Conservation (phyloP, 192 early-diverging fungal genomes). For the Coemansia sp. region DNA sequence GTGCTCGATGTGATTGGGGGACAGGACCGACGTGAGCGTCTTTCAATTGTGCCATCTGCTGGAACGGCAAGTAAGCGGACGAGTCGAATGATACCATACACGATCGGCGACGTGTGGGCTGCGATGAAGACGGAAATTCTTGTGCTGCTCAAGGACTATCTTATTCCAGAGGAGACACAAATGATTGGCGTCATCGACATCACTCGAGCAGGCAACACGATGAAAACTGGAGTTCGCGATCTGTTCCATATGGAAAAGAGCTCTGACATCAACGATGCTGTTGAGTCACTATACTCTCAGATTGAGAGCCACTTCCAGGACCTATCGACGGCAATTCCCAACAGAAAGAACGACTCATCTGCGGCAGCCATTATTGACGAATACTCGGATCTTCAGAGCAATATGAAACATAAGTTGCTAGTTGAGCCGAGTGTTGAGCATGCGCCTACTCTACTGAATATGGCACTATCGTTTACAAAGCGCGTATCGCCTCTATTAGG, state of each 20-base stretch:
- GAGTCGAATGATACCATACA: constrained; percentile 24
- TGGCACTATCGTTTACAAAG: constrained; percentile 47
- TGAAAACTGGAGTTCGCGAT: constrained; percentile 33
- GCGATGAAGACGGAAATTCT: constrained; percentile 49
- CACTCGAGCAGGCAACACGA: constrained; percentile 8
- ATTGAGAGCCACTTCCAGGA: constrained; percentile 47
- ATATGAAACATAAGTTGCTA: constrained; percentile 44
- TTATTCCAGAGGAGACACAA: constrained; percentile 39
- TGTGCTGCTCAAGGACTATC: constrained; percentile 47
- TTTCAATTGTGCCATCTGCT: constrained; percentile 19
- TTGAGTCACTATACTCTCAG: constrained; percentile 41
- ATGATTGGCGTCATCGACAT: constrained; percentile 15
- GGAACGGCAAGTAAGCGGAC: constrained; percentile 3
- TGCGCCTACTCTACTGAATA: constrained; percentile 45
- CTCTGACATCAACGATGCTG: constrained; percentile 25
- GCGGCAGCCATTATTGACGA: constrained; percentile 45
- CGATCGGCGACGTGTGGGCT: constrained; percentile 50
- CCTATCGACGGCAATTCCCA: constrained; percentile 22
- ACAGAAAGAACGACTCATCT: constrained; percentile 29
- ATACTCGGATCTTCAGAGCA: constrained; percentile 43
- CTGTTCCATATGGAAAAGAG: constrained; percentile 47
- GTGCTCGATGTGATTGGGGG: constrained; percentile 62
- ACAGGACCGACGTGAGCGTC: constrained; percentile 44
- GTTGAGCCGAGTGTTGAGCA: constrained; percentile 51
- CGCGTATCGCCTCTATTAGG: constrained; percentile 31